These are phyloP conservation scores for Alternaria conjuncta DNA, from an alignment of 2,329 filamentous ascomycete species.

Conservation along the genomic window DNA sequence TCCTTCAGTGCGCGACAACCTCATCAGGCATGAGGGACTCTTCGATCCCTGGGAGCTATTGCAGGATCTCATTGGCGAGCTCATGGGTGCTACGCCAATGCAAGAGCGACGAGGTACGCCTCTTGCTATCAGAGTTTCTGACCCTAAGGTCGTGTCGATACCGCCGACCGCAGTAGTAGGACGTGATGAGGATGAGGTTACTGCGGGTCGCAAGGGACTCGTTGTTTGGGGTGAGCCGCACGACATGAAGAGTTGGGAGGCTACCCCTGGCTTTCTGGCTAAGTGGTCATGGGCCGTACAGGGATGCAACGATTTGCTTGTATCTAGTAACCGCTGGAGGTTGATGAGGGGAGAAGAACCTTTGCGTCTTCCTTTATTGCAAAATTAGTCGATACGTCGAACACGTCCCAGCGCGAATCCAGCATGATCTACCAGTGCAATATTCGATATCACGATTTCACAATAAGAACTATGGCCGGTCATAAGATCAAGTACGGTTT, in stretches of 20 bases:
- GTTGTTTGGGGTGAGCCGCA: constrained; percentile 19
- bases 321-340: constrained; percentile 8
- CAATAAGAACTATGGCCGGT: background rate
- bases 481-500: background rate
- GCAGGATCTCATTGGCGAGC: constrained; percentile 9
- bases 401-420: no score
- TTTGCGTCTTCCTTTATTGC: background rate
- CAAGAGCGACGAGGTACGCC: background rate
- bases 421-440: background rate
- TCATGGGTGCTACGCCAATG: background rate
- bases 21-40: constrained; percentile 44
- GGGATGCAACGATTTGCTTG: constrained; percentile 13
- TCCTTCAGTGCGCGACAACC: constrained; percentile 59
- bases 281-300: constrained; percentile 11
- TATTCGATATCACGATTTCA: background rate
- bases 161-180: background rate
- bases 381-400: background rate
- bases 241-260: constrained; percentile 13
- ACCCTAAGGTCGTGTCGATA: background rate
- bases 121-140: background rate
- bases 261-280: constrained; percentile 8
- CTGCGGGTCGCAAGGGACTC: constrained; percentile 2
- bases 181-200: constrained; percentile 2
- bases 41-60: constrained; percentile 9
- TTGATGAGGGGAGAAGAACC: background rate